A percentile compares a stretch with the other conserved stretches of the same genome.
Evolutionary conservation across 108 stramenopile genomes (phyloP).

Genomic region (Fragilariopsis cylindrus): DNA sequence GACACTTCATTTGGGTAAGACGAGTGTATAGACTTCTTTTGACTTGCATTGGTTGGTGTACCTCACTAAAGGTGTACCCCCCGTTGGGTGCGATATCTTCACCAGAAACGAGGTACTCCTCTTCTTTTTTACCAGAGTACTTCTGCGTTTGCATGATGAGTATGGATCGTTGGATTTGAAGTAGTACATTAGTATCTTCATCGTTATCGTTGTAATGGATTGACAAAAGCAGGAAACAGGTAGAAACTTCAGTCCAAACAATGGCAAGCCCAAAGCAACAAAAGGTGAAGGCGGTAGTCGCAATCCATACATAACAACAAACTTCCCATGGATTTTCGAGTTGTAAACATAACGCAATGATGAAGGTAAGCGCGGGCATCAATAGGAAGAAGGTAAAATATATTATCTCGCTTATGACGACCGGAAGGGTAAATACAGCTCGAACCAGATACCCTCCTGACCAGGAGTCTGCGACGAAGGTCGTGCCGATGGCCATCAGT

Average conservation of each 20-base stretch:
- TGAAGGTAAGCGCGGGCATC: slow-evolving; percentile 42
- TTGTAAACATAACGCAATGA: slow-evolving; percentile 34
- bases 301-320: slow-evolving; percentile 48
- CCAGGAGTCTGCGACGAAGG: slow-evolving; percentile 55
- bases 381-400: slow-evolving; percentile 54
- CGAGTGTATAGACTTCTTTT: not conserved
- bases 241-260: slow-evolving; percentile 43
- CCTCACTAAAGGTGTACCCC: slow-evolving; percentile 1
- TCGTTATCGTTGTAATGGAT: slow-evolving; percentile 2
- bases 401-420: slow-evolving; percentile 27
- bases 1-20: not conserved
- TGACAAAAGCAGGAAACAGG: slow-evolving; percentile 34
- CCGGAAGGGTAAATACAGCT: slow-evolving; percentile 25
- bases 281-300: slow-evolving; percentile 31
- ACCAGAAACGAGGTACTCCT: slow-evolving; percentile 7
- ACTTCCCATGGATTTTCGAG: slow-evolving; percentile 64
- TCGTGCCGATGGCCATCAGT: slow-evolving; percentile 57
- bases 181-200: not conserved
- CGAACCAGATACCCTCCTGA: slow-evolving; percentile 47
- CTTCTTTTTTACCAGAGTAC: slow-evolving; percentile 3
- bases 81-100: not conserved
- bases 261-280: slow-evolving; percentile 39
- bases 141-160: slow-evolving; percentile 4
- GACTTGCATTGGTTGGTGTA: not conserved
- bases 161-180: slow-evolving; percentile 38